Conservation (phyloP, 208 protist species). For the Leishmania mexicana region DNA sequence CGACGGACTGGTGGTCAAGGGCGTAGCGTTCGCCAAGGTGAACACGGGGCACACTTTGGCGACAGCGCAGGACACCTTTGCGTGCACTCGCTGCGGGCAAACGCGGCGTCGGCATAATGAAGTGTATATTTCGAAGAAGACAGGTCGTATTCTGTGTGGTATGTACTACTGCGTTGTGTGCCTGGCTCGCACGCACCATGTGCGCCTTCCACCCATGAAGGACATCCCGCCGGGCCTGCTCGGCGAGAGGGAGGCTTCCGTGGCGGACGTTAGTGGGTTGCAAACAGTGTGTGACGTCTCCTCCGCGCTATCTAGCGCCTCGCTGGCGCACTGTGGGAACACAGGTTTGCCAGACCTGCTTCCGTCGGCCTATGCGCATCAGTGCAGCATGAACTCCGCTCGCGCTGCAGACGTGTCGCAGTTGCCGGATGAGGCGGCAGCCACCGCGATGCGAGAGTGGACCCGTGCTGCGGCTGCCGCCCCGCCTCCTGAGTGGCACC, state of each 20-base stretch:
- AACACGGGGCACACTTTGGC: slow-evolving; percentile 1
- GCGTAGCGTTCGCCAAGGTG: slow-evolving; percentile 26
- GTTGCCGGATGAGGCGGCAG: neutral
- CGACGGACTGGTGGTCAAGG: slow-evolving; percentile 28
- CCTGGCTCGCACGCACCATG: slow-evolving; percentile 28
- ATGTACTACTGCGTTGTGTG: slow-evolving; percentile 42
- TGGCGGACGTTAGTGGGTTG: neutral
- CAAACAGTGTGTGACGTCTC: neutral
- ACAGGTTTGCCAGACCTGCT: neutral
- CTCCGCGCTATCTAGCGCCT: neutral
- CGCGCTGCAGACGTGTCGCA: neutral
- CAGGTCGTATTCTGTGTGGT: slow-evolving; percentile 16
- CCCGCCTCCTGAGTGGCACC: slow-evolving; percentile 17
- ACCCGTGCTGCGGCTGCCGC: slow-evolving; percentile 8
- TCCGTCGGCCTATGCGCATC: neutral
- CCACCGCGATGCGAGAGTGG: slow-evolving; percentile 20
- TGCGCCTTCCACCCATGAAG: slow-evolving; percentile 17
- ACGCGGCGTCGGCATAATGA: slow-evolving; percentile 20
- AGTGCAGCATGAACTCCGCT: neutral
- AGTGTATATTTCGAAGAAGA: slow-evolving; percentile 17
- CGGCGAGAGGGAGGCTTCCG: neutral
- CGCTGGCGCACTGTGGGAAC: neutral
- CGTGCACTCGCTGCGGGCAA: slow-evolving; percentile 49
- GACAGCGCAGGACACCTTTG: slow-evolving; percentile 23
- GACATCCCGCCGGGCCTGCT: neutral